A percentile compares a stretch with the other conserved stretches of the same genome.
Conservation (phyloP, 2,329 filamentous ascomycete species). For the Aspergillus hiratsukae region DNA sequence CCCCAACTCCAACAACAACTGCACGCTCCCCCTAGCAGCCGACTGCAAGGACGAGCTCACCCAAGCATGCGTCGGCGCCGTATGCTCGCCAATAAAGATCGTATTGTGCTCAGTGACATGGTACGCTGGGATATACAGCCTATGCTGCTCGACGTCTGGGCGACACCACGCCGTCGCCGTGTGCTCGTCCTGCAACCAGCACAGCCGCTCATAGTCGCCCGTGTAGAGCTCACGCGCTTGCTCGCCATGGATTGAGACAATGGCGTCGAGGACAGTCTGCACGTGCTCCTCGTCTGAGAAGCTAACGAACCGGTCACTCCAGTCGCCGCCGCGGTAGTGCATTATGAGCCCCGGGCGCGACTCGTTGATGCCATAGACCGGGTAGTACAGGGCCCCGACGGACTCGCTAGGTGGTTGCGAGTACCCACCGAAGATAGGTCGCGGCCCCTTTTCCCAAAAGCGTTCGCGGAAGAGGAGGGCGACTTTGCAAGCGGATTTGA, state of each 20-base stretch:
- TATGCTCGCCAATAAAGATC: conserved; percentile 35
- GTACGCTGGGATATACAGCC: conserved; percentile 31
- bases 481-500: conserved; percentile 31
- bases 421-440: conserved; percentile 2
- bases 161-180: conserved; percentile 27
- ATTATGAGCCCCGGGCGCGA: too few relatives aligned
- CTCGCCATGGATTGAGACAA: conserved; percentile 26
- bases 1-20: conserved; percentile 49
- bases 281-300: too few relatives aligned
- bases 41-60: conserved; percentile 28
- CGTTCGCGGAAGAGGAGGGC: conserved; percentile 28
- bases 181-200: conserved; percentile 30
- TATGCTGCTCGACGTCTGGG: conserved; percentile 29
- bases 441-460: conserved; percentile 30
- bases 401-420: too few relatives aligned
- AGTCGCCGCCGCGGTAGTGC: too few relatives aligned
- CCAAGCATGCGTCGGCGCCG: conserved; percentile 33
- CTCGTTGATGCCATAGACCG: too few relatives aligned
- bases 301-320: too few relatives aligned
- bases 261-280: conserved; percentile 22
- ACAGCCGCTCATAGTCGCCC: conserved; percentile 29
- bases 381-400: too few relatives aligned
- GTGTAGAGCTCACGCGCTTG: conserved; percentile 25
- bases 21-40: conserved; percentile 26
- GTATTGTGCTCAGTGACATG: conserved; percentile 31